Evolutionary conservation across 331 rosid genomes (phyloP), one percentile per base, ranked within the genome.

Genomic region (Stylosanthes scabra): DNA sequence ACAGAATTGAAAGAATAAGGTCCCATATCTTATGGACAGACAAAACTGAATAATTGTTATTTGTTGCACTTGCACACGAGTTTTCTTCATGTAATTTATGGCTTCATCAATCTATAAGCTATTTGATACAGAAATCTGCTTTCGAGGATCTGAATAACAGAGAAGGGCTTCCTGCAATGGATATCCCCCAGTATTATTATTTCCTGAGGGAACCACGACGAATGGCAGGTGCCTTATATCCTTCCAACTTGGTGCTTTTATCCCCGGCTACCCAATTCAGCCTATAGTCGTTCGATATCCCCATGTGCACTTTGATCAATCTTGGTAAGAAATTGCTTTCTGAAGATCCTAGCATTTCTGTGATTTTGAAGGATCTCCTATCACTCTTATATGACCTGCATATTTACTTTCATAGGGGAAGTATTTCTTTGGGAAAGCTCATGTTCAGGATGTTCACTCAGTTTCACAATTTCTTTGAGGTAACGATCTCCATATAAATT

Each of bases 141-240:
- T 95, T 95, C 83, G 84, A 92, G 99, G 99, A 90, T 88, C 78
- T 90, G 89, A 86, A 95, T 84, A 77, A 90, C 97, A 95, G 99
- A 95, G 92, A 86, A 90, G 93, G 88, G 98, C 92, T 76, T 81
- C 93, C 56, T 80, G 91, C 61, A 74, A 84, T 85, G 85, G 82
- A 85, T 95, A 88, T 95, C 96, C 99, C 56, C 91, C 82, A 83
- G 86, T 95, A 37, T 88, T 95, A 64, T 71, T 95, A 86, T 95
- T 95, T 88, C 99, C 99, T 0, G 99, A 95, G 87, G 99, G 98
- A 83, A 95, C 99, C 60, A 95, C 99, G 5, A 95, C 98, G 44
- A 95, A 95, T 42, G 99, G 99, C 45, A 86, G 86, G 80, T 80
- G 59, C 67, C 91, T 95, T 20, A 95, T 95, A 63, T 92, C 99